Conservation (phyloP, 495 filamentous ascomycete species). For the Echria macrotheca region DNA sequence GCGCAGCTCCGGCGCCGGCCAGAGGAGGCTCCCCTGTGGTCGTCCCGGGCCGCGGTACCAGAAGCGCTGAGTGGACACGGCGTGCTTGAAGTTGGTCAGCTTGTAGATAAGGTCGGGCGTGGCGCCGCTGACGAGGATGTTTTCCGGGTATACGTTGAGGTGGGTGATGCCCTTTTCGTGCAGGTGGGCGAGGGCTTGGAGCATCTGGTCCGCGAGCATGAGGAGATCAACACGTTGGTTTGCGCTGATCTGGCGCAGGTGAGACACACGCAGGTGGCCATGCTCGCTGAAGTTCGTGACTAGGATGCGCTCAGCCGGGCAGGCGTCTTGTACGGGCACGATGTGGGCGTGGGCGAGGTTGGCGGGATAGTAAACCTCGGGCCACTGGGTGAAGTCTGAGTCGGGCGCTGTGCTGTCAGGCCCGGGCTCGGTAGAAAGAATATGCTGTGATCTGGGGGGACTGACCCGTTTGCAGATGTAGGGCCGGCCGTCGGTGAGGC, state of each 20-base stretch:
- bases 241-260: neutral
- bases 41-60: too few species aligned
- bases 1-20: too few species aligned
- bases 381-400: neutral
- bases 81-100: neutral
- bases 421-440: too few species aligned
- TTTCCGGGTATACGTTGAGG: neutral
- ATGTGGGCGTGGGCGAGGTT: neutral
- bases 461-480: too few species aligned
- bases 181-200: neutral
- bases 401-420: neutral
- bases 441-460: too few species aligned
- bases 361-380: neutral
- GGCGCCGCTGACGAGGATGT: neutral
- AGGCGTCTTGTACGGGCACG: neutral
- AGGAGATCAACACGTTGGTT: neutral
- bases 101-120: neutral
- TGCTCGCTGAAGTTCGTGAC: neutral
- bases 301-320: neutral
- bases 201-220: neutral
- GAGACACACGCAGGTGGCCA: neutral
- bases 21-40: too few species aligned
- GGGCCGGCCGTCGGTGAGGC: too few species aligned
- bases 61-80: neutral
- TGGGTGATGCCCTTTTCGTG: neutral